phyloP scores from a whole-genome alignment of 1,284 basidiomycete genomes.

The Cutaneotrichosporon spelunceum region DNA sequence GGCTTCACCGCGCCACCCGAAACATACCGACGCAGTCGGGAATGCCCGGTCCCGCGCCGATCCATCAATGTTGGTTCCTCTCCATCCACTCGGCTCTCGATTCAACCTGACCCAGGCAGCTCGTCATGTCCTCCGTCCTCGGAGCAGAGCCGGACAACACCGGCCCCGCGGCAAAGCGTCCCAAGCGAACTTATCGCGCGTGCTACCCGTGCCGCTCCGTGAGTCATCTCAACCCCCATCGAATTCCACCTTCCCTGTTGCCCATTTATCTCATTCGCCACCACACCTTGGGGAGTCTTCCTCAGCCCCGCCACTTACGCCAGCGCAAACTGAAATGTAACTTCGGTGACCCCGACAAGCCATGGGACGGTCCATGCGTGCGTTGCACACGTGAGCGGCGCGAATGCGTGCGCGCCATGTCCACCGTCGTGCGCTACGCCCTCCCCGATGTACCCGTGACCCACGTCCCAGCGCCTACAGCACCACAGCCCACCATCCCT shows the following conservation, averaged over 20 bases:
- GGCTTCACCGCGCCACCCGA: no score
- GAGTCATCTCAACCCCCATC: background rate
- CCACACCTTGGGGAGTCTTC: background rate
- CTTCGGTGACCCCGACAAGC: conserved; percentile 22
- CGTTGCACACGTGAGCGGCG: conserved; percentile 21
- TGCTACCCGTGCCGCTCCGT: conserved; percentile 19
- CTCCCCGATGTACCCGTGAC: conserved; percentile 4
- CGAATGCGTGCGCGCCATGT: conserved; percentile 18
- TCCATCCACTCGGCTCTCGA: background rate
- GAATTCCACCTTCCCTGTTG: background rate
- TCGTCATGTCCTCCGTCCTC: background rate
- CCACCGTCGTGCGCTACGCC: conserved; percentile 13
- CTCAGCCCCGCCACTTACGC: background rate
- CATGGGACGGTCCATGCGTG: conserved; percentile 23
- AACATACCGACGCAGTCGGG: background rate
- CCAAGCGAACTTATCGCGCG: conserved; percentile 23
- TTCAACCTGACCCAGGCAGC: background rate
- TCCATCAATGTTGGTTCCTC: background rate
- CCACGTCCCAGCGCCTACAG: background rate
- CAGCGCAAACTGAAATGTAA: conserved; percentile 24
- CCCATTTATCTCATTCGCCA: background rate
- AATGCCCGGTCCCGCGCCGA: background rate
- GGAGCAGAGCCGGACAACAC: background rate
- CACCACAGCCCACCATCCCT: background rate
- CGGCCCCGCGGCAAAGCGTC: conserved; percentile 2